Conservation (phyloP, 495 filamentous ascomycete genomes). For the Tuber melanosporum region DNA sequence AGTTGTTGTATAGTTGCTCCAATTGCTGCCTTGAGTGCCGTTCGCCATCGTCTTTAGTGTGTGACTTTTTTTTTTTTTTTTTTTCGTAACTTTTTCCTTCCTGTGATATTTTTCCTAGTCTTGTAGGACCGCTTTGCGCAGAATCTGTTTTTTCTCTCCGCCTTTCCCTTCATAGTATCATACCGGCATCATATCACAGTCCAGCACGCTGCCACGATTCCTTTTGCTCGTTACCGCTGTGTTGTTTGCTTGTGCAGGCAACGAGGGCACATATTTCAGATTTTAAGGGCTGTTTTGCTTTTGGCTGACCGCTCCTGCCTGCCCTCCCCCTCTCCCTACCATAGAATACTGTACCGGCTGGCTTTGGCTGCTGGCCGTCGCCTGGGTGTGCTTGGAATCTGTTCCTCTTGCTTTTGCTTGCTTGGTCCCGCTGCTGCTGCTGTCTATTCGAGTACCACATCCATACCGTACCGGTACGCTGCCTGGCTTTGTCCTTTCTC, state of each 20-base stretch:
- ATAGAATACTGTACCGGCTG: constrained; percentile 5
- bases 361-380: constrained; percentile 11
- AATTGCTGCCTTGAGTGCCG: background rate
- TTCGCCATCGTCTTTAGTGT: background rate
- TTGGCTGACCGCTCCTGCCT: background rate
- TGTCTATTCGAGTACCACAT: background rate
- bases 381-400: constrained; percentile 9
- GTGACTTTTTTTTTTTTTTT: background rate
- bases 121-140: background rate
- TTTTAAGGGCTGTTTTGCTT: constrained; percentile 3
- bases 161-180: background rate
- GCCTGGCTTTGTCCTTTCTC: constrained; percentile 4
- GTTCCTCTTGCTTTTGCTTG: background rate
- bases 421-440: background rate
- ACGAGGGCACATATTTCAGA: constrained; percentile 9
- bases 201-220: background rate
- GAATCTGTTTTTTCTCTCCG: background rate
- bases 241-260: constrained; percentile 5
- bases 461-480: constrained; percentile 1
- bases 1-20: background rate
- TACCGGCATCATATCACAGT: background rate
- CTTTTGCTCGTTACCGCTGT: constrained; percentile 6
- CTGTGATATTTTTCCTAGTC: background rate
- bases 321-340: background rate
- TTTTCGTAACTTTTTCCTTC: background rate